Base-by-base conservation (phyloP, 148 eudicot species). In the Vaccinium darrowii region DNA sequence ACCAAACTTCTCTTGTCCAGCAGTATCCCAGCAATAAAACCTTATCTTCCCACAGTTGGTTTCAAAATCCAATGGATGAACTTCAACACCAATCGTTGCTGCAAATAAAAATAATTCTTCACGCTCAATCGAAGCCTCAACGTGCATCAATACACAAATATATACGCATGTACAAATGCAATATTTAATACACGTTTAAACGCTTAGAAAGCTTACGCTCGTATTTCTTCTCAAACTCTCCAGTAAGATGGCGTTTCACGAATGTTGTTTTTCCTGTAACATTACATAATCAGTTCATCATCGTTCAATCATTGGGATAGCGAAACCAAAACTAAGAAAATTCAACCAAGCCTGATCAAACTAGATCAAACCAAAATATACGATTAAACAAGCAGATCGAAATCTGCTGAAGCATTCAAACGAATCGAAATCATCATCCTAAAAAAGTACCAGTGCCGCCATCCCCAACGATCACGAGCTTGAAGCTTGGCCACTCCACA, bases 1-100 rank as follows among this genome's bases (percentile, higher is more conserved):
- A 73, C 85, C 85, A 58, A 83, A 83, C 67, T 83, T 83, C 80
- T 83, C 85, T 47, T 83, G 85, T 11, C 86, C 86, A 63, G 86
- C 86, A 25, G 86, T 84, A 50, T 84, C 86, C 86, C 86, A 84
- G 36, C 86, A 84, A 16, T 78, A 78, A 65, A 78, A 84, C 47
- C 86, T 63, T 78, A 84, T 49, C 82, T 65, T 19, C n/a, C 86
- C 86, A 30, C 82, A 78, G 52, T 78, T 84, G 1, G 86, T 84
- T 33, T 2, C 18, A 25, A 84, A 84, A 77, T 84, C 81, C 81
- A 82, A 52, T 2, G 85, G 85, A 83, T 83, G 85, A 54, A 83
- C 85, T 57, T 83, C 85, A 56, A 83, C 85, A 1, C 85, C 85
- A 83, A 83, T 83, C 36, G 85, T 83, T 39, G 85, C 85, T 83